phyloP scores from a whole-genome alignment of 768 basidiomycete genomes.

The Rubroboletus satanas region DNA sequence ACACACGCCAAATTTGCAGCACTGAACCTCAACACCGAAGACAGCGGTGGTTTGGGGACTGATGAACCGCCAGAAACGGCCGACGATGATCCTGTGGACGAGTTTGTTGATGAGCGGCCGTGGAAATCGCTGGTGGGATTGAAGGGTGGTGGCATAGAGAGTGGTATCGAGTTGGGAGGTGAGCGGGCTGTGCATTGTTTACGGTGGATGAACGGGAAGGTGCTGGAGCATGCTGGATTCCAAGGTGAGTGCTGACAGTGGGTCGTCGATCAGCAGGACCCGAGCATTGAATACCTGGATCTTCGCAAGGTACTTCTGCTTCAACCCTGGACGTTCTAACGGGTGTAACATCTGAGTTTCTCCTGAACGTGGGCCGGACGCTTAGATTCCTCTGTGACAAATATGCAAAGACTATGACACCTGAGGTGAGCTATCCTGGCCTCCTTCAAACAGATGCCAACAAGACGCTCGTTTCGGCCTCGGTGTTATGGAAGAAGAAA shows the following conservation, averaged over 20 bases:
- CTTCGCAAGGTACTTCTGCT: conserved; percentile 62
- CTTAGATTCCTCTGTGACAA: conserved; percentile 80
- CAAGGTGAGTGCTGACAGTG: conserved; percentile 57
- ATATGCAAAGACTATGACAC: conserved; percentile 71
- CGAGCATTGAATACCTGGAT: conserved; percentile 2
- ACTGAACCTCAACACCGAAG: conserved; percentile 38
- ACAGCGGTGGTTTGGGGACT: conserved; percentile 31
- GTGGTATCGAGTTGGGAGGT: conserved; percentile 53
- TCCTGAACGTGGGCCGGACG: conserved; percentile 82
- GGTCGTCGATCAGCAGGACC: neutral
- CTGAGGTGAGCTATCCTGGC: conserved; percentile 58
- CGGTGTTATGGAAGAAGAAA: neutral
- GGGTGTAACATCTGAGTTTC: conserved; percentile 73
- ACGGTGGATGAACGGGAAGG: conserved; percentile 68
- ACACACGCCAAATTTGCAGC: conserved; percentile 71
- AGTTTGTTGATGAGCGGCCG: conserved; percentile 54
- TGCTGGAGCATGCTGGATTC: conserved; percentile 88
- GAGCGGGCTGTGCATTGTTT: conserved; percentile 60
- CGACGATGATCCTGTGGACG: conserved; percentile 27
- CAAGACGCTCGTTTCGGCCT: neutral
- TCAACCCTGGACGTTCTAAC: conserved; percentile 73
- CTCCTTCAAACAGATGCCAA: neutral
- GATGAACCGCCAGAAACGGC: conserved; percentile 35
- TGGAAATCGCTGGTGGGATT: conserved; percentile 41
- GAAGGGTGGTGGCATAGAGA: conserved; percentile 6